A percentile compares a stretch with the other conserved stretches of the same genome.
phyloP scores from a whole-genome alignment of 495 filamentous ascomycete species.

The Neurospora hispaniola region DNA sequence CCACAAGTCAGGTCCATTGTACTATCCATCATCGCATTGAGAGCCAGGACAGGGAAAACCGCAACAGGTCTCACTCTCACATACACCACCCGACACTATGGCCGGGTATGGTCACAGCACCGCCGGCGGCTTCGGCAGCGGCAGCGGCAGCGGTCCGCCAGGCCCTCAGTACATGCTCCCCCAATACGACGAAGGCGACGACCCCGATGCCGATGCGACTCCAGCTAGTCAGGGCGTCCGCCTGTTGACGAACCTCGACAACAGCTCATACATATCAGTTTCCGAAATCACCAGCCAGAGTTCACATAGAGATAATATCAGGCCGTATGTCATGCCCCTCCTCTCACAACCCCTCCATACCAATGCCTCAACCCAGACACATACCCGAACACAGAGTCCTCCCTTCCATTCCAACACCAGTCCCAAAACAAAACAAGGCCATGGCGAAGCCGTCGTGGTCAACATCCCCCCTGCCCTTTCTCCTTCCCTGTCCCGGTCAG shows the following conservation, averaged over 20 bases:
- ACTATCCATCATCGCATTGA: not conserved
- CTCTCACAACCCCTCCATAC: conserved; percentile 7
- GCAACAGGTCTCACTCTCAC: not conserved
- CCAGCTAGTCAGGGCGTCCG: conserved; percentile 29
- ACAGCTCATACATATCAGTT: not conserved
- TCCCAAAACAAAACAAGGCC: not conserved
- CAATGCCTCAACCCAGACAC: not conserved
- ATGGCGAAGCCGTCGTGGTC: not conserved
- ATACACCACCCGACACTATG: not conserved
- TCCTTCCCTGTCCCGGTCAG: not conserved
- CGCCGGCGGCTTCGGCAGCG: not conserved
- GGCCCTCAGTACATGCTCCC: conserved; percentile 34
- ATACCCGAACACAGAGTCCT: not conserved
- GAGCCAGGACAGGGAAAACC: not conserved
- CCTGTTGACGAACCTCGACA: conserved; percentile 29
- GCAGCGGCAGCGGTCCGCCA: conserved; percentile 14
- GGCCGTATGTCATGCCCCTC: conserved; percentile 34
- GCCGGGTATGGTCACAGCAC: not conserved
- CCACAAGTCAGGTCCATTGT: not conserved
- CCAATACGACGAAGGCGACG: conserved; percentile 37
- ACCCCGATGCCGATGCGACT: conserved; percentile 25
- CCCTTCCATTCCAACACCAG: not conserved
- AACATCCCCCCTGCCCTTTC: not conserved
- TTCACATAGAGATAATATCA: not conserved
- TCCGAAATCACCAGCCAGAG: not conserved